Percentiles rank a stretch among this genome's conserved stretches.
Evolutionary conservation across 164 flowering plant species (phyloP).

Genomic region (Vitis cinerea): DNA sequence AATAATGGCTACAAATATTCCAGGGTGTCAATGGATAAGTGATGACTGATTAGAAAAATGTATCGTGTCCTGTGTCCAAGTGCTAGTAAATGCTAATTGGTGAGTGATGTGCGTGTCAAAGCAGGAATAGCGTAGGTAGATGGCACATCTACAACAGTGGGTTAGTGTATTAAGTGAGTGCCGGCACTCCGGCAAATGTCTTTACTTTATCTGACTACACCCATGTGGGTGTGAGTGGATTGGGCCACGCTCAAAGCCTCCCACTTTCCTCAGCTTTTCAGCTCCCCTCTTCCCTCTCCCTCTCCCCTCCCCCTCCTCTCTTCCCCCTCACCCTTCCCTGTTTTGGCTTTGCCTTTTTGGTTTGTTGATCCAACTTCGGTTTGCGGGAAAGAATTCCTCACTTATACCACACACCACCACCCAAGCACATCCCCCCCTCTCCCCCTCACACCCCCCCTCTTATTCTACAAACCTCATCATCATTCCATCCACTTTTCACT

Average conservation of each 20-base stretch:
- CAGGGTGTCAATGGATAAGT: no score
- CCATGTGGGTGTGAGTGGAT: conserved; percentile 41
- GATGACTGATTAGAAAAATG: no score
- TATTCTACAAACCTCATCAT: no score
- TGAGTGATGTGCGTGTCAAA: no score
- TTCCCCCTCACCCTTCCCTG: not conserved
- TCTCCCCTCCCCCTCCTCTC: conserved; percentile 8
- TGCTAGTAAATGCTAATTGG: no score
- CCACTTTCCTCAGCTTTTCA: conserved; percentile 14
- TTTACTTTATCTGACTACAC: conserved; percentile 33
- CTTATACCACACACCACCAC: not conserved
- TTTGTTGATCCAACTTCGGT: conserved; percentile 28
- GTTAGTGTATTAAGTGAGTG: not conserved
- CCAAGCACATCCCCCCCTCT: conserved; percentile 4
- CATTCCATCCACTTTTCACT: no score
- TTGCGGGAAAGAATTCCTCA: conserved; percentile 23
- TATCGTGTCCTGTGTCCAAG: no score
- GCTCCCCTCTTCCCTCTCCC: not conserved
- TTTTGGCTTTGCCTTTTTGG: no score
- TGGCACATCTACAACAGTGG: not conserved
- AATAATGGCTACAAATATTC: no score
- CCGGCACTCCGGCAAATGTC: conserved; percentile 9
- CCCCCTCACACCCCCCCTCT: not conserved
- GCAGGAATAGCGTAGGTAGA: no score
- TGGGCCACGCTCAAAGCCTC: conserved; percentile 22